Evolutionary conservation across 2,329 filamentous ascomycete genomes (phyloP), one percentile per base, ranked within the genome.

Genomic region (Xenoacremonium recifei): DNA sequence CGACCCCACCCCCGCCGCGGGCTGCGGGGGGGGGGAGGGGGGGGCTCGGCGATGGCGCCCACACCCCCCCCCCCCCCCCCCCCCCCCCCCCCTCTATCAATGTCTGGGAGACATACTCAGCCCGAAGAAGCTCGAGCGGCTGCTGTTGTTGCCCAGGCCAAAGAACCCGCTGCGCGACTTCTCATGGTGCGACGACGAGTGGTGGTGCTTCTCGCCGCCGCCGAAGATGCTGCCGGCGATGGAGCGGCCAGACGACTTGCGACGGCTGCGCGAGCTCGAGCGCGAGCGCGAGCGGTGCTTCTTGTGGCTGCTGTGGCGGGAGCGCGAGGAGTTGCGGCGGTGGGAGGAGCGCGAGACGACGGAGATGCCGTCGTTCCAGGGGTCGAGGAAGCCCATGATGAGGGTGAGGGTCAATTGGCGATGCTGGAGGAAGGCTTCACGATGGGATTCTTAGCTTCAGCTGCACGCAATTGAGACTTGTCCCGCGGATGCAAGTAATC

Each of bases 111-210:
- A 60, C 62, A 21, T 61, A 72, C 70, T 66, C 35, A 60, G 58
- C 17, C 68, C 67, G 47, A 77, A 77, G 58, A 77, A 69, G 50
- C 66, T 70, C 38, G 67, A 67, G 32, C 69, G 66, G 48, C 66
- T 70, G 43, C 57, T 57, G 47, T 71, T 71, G 40, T 67, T 65
- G 40, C 70, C 69, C 34, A 73, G 55, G 32, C 71, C 66, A 47
- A 75, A 76, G 56, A 79, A 72, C 39, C 70, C 72, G 21, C 65
- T 62, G 19, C 65, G 59, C 13, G 23, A 27, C 23, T 7, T 13
- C 7, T 27, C 13, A 7, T 27, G 7, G n/a, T n/a, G n/a, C 23
- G 23, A 27, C 23, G 7, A 9, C n/a, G 67, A 70, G 32, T 65
- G 57, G 53, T 68, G 71, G 58, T 69, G 59, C 55, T 64, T 64